A percentile compares a stretch with the other conserved stretches of the same genome.
phyloP scores from a whole-genome alignment of 495 filamentous ascomycete genomes.

The Aspergillus hancockii region DNA sequence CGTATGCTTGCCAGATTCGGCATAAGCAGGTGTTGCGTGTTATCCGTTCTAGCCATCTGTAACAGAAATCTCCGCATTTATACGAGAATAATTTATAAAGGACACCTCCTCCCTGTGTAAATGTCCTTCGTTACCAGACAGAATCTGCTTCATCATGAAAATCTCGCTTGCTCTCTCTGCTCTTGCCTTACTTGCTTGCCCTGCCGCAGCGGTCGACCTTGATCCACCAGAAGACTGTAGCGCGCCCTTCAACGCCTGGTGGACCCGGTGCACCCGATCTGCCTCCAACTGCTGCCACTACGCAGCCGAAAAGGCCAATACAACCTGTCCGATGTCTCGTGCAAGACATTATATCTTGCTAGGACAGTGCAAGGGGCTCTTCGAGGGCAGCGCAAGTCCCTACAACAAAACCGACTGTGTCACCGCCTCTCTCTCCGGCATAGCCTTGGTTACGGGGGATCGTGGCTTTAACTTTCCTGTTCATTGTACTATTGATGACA shows the following conservation, averaged over 20 bases:
- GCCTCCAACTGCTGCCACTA: slow-evolving; percentile 9
- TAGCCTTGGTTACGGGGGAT: slow-evolving; percentile 4
- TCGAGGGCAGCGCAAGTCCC: slow-evolving; percentile 6
- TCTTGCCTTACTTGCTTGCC: slow-evolving; percentile 10
- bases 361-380: slow-evolving; percentile 2
- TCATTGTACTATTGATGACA: slow-evolving; percentile 8
- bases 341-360: slow-evolving; percentile 4
- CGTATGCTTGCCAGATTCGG: slow-evolving; percentile 10
- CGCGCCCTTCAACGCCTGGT: background rate
- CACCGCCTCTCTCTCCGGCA: slow-evolving; percentile 5
- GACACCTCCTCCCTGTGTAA: slow-evolving; percentile 5
- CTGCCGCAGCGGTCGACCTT: slow-evolving; percentile 8
- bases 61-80: background rate
- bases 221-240: slow-evolving; percentile 4
- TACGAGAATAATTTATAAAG: slow-evolving; percentile 7
- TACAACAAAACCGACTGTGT: slow-evolving; percentile 11
- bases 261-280: slow-evolving; percentile 1
- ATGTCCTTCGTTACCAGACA: slow-evolving; percentile 5
- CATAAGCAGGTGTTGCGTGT: slow-evolving; percentile 8
- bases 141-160: slow-evolving; percentile 8
- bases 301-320: slow-evolving; percentile 9
- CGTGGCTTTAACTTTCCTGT: slow-evolving; percentile 4
- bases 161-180: slow-evolving; percentile 10
- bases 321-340: slow-evolving; percentile 9
- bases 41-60: background rate